These are phyloP conservation scores for Ogataea methanolica DNA, from an alignment of 805 yeast species.

Conservation along the genomic window DNA sequence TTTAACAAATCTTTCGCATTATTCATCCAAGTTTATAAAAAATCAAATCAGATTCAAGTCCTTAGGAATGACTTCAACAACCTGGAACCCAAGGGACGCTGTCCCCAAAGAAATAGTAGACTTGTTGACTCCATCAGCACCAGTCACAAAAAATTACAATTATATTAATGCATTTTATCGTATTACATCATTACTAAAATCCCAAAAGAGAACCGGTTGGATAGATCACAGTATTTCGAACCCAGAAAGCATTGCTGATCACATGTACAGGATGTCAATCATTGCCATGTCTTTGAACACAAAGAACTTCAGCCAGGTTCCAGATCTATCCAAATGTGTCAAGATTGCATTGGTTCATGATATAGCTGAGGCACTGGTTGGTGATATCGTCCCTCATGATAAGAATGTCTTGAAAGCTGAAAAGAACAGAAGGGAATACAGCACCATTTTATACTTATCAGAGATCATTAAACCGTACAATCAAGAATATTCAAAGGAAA, in stretches of 20 bases:
- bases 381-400: constrained; percentile 88
- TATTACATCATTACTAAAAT: constrained; percentile 65
- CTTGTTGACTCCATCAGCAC: constrained; percentile 20
- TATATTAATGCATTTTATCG: constrained; percentile 40
- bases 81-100: constrained; percentile 42
- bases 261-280: constrained; percentile 92
- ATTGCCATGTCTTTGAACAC: constrained; percentile 64
- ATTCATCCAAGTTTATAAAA: no score
- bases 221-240: constrained; percentile 55
- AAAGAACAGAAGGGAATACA: constrained; percentile 77
- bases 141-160: constrained; percentile 15
- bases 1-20: neutral
- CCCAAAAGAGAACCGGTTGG: constrained; percentile 93
- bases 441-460: constrained; percentile 63
- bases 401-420: constrained; percentile 62
- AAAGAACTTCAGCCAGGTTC: constrained; percentile 17
- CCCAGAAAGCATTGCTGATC: constrained; percentile 82
- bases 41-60: constrained; percentile 1
- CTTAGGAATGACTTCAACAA: constrained; percentile 14
- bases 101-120: constrained; percentile 36
- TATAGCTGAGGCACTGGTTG: constrained; percentile 90
- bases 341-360: constrained; percentile 90
- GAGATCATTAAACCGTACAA: constrained; percentile 63
- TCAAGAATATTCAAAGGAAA: constrained; percentile 53
- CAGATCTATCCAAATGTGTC: constrained; percentile 63